These are phyloP conservation scores for Quercus robur DNA, from an alignment of 306 rosid genomes.

Conservation along the genomic window DNA sequence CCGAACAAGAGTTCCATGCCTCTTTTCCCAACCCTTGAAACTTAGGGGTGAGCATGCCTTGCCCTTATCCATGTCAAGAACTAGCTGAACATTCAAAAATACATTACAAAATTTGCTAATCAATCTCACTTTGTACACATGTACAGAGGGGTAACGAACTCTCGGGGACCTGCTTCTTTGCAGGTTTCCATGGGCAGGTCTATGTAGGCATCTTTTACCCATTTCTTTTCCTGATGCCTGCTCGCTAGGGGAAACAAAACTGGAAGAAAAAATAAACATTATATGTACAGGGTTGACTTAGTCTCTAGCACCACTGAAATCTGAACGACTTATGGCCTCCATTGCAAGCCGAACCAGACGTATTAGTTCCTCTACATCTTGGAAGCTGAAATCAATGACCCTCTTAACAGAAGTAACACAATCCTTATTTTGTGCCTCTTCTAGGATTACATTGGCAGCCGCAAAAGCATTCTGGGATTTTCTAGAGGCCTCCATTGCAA, in stretches of 20 bases:
- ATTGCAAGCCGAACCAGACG: slow-evolving; percentile 53
- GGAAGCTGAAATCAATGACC: slow-evolving; percentile 79
- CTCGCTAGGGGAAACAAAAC: slow-evolving; percentile 28
- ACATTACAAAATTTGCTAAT: slow-evolving; percentile 55
- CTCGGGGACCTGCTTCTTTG: slow-evolving; percentile 30
- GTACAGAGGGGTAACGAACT: slow-evolving; percentile 52
- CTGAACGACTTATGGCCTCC: slow-evolving; percentile 54
- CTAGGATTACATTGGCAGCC: slow-evolving; percentile 38
- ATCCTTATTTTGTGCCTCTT: slow-evolving; percentile 48
- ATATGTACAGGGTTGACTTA: slow-evolving; percentile 58
- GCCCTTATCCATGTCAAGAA: slow-evolving; percentile 50
- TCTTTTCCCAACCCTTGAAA: slow-evolving; percentile 47
- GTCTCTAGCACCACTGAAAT: slow-evolving; percentile 60
- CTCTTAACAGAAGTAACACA: slow-evolving; percentile 51
- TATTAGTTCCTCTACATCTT: slow-evolving; percentile 66
- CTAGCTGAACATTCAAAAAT: slow-evolving; percentile 30
- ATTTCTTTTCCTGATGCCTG: slow-evolving; percentile 36
- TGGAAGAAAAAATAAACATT: slow-evolving; percentile 18
- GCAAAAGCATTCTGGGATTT: slow-evolving; percentile 56
- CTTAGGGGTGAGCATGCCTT: slow-evolving; percentile 37
- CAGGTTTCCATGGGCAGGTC: slow-evolving; percentile 38
- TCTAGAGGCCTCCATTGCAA: slow-evolving; percentile 70
- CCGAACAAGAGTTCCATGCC: slow-evolving; percentile 32
- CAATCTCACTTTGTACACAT: slow-evolving; percentile 81
- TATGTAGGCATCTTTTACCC: slow-evolving; percentile 25